phyloP scores from a whole-genome alignment of 139 green algal genomes.

The Mychonastes homosphaera region DNA sequence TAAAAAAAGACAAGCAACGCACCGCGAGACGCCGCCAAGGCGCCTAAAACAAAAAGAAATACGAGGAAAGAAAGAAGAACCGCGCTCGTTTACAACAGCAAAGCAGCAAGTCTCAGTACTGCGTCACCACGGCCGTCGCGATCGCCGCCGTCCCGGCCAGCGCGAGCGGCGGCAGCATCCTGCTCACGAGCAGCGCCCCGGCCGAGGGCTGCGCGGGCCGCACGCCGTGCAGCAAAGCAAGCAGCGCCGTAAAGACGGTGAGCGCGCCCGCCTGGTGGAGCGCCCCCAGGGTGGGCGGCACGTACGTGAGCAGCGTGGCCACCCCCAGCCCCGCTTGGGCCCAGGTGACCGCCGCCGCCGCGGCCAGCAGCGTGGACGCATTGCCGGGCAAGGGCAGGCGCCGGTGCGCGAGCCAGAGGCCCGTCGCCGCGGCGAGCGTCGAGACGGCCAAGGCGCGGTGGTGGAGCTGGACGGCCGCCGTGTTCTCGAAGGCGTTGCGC shows the following conservation, averaged over 20 bases:
- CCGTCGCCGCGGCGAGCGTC: conserved; percentile 47
- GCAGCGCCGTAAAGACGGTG: conserved; percentile 73
- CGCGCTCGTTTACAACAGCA: too few species aligned
- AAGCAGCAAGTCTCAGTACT: too few species aligned
- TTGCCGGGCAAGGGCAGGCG: conserved; percentile 37
- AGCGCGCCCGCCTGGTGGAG: conserved; percentile 73
- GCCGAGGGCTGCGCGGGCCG: conserved; percentile 19
- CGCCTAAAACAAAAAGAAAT: too few species aligned
- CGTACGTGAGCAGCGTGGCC: conserved; percentile 76
- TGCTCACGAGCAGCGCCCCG: conserved; percentile 7
- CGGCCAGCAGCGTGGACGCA: conserved; percentile 27
- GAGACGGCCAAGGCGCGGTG: conserved; percentile 68
- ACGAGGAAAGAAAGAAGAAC: too few species aligned
- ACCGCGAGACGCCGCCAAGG: too few species aligned
- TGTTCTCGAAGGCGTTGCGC: conserved; percentile 93
- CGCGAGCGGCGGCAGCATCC: conserved; percentile 32
- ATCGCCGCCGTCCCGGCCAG: conserved; percentile 32
- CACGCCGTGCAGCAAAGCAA: conserved; percentile 71
- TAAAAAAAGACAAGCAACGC: too few species aligned
- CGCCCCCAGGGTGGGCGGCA: conserved; percentile 74
- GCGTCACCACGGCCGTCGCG: conserved; percentile 36
- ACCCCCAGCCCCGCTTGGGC: conserved; percentile 74
- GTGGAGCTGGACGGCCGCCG: conserved; percentile 85
- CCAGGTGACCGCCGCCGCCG: conserved; percentile 41
- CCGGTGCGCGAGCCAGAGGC: conserved; percentile 37